Evolutionary conservation across 129 eudicot species (phyloP), one percentile per base, ranked within the genome.

Genomic region (Tanacetum coccineum): DNA sequence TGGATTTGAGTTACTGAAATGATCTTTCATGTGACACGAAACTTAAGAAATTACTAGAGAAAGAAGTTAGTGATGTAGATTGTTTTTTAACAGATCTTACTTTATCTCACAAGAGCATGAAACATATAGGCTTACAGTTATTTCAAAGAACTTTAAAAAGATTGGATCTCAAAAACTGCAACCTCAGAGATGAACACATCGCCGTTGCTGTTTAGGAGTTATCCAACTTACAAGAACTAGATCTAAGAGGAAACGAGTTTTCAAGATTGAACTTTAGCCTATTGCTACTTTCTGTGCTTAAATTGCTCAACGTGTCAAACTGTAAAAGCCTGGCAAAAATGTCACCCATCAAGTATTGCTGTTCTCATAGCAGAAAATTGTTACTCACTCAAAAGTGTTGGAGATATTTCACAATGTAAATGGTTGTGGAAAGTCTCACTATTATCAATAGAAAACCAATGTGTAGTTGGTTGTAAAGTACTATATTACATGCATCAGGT

Each of bases 171-270:
- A 12, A 46, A 3, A 6, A 13, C n/a, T 30, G 64, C 21, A 28
- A 59, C 6, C 32, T 59, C 11, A 20, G 3, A 59, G 64, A 59
- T 30, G 64, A 22, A 59, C 8, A 59, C 64, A 13, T 59, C 1
- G 11, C 11, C 0, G 30, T 4, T 14, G 20, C n/a, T 14, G 45
- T 59, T 59, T 36, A 5, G 48, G 49, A 61, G 13, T 39, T 61
- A 61, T 2, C 66, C 49, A 36, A 39, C 49, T 61, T 61, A n/a
- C 66, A 61, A 61, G 49, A 61, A 9, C 66, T 61, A 3, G 49
- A 61, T 61, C 66, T 61, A 39, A 14, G 25, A n/a, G 22, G 10
- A 61, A 61, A 61, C 9, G 14, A 14, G 1, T 61, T 61, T 39
- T 36, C 66, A n/a, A 21, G 11, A 17, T 7, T 61, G 40, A 3